Evolutionary conservation across 169 alveolate species (phyloP), one percentile per base, ranked within the genome.

Genomic region (Plasmodium coatneyi): DNA sequence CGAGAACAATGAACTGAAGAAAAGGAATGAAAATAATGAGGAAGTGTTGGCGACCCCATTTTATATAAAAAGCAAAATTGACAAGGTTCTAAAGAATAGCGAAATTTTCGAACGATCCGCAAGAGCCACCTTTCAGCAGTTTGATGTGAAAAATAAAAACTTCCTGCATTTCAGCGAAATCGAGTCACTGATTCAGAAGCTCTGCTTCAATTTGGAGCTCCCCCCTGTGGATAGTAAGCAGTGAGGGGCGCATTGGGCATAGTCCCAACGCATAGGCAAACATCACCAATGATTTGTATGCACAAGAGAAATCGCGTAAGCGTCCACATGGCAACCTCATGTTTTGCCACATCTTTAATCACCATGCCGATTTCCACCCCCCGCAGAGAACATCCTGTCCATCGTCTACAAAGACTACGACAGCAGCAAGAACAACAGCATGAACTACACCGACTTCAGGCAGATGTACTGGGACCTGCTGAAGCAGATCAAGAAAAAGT

Each of bases 391-490:
- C 34, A 89, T 89, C 49, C 52, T 89, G 16, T 89, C 94, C 10
- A 89, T 89, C 32, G 94, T 89, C 14, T 89, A 89, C 74, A 89
- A 89, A 36, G 94, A 89, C 71, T 89, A 89, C 46, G 94, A 89
- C 34, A 89, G 94, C 82, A 89, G 94, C 74, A 89, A 89, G 49
- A 89, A 89, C 36, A 89, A 89, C 43, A 60, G 94, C 52, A 89
- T 89, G 94, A 89, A 80, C 72, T 89, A 89, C 79, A 89, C 90
- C 5, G 94, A 89, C 19, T 89, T 89, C 54, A 81, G 94, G 5
- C 94, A 89, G 54, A 89, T 89, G 94, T 89, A 89, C 28, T 89
- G 94, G 94, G 94, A 89, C 82, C 71, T 89, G 39, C 46, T 89
- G 54, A 78, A 89, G 34, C 94, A 89, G 70, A 89, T 89, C 28